Evolutionary conservation across 305 asterid genomes (phyloP), one percentile per base, ranked within the genome.

Genomic region (Rubia tinctorum): DNA sequence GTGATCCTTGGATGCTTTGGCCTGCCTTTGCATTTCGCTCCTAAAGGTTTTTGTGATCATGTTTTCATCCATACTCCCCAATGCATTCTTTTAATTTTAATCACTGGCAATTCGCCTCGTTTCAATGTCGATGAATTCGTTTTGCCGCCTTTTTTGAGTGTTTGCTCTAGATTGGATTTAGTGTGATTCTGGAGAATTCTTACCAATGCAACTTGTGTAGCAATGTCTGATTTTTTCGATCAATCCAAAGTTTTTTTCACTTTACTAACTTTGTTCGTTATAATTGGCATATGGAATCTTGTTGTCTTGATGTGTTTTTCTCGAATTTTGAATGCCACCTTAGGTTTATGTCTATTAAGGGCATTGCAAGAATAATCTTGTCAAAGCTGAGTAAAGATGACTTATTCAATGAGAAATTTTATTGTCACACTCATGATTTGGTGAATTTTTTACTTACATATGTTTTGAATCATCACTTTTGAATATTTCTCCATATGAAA

Each of bases 1-100:
- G 53, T 12, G 30, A 2, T 76, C 66, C 18, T 71, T 27, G 75
- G 56, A 61, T 76, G 45, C 67, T 56, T 64, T 42, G 59, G 11
- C 63, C 10, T 75, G 71, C 68, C 64, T 42, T 18, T 15, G 70
- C 74, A 60, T 49, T 69, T 5, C 14, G 17, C 45, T 44, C 39
- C 70, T n/a, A 12, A 51, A 65, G 61, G 45, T 66, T 51, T 60
- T 25, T 10, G 2, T 30, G 34, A 12, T 20, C 6, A 63, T 8
- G 20, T 37, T 64, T 14, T 42, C 9, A 7, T 17, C 49, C 40
- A 17, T 15, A 15, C 44, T 18, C 59, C n/a, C 17, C 37, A 64
- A 53, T 64, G 56, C 42, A 20, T 49, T 23, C 37, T 40, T 58
- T 9, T 3, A 30, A 14, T 64, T 7, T 64, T n/a, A n/a, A n/a